Base-by-base conservation (phyloP, 768 basidiomycete genomes). In the Leccinum incarnatum region DNA sequence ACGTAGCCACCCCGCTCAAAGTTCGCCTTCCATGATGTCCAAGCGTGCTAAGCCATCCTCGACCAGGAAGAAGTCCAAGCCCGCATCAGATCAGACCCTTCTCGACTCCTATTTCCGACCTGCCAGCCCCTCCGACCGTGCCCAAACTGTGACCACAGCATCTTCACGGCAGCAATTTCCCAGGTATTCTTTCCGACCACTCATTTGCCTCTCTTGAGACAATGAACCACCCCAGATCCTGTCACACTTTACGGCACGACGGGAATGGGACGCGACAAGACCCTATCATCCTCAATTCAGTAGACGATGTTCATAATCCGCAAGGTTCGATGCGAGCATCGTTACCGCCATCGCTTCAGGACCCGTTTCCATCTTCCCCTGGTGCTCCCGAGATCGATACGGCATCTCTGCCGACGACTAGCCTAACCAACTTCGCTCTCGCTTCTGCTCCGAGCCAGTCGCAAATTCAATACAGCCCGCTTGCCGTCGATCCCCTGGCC, bases 401-500 rank as follows among this genome's bases (percentile, higher is more conserved):
- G 58, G 60, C 59, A 55, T 49, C 51, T 21, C 51, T 57, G 57
- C 52, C 53, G 49, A 58, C 54, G 50, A 52, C 12, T 8, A 37
- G 49, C 52, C 59, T 8, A 34, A 49, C 60, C 14, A 27, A 60
- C 51, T 40, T 59, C 48, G 56, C 25, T 54, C 65, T 66, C 48
- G 42, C 64, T 53, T 53, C 60, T 60, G 67, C 64, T 69, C 69
- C 66, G 62, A 59, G 59, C 48, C 66, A 65, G 64, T 60, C 55
- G 46, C 54, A 63, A 64, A 50, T 65, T 34, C 54, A 67, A 67
- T 76, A 74, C 67, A 60, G 62, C 56, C 67, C 66, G 29, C 56
- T 65, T 5, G 66, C 79, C 46, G 69, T 79, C 37, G 87, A 89
- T 59, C 82, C 84, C 23, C 61, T 76, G 1, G 53, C 59, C 15